Evolutionary conservation across 805 yeast genomes (phyloP), one percentile per base, ranked within the genome.

Genomic region (Candida maltosa): DNA sequence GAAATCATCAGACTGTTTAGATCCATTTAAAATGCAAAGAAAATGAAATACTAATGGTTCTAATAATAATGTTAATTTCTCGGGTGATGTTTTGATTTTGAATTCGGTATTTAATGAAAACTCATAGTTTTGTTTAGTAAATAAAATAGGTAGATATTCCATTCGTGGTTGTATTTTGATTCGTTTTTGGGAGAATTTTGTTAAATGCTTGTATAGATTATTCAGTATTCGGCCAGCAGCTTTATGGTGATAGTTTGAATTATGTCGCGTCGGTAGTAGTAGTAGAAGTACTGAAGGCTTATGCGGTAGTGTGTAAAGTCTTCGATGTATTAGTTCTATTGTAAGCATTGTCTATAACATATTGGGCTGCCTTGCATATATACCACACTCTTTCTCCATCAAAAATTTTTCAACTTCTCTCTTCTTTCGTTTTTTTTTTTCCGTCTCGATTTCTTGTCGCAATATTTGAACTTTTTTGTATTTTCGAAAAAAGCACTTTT

Each of bases 31-130:
- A 3, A 32, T 32, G 11, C 21, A 23, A 18, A 32, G 18, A 6
- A 38, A 35, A 23, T 48, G 49, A 30, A 42, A 48, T 19, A 39
- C 26, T 6, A 46, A 26, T 5, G 47, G 44, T 31, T 48, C 52
- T 18, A 48, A 32, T 15, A 48, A 29, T 8, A 31, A 15, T 18
- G 26, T 20, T 9, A 34, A 27, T 17, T 31, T 38, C 14, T 19
- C 28, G 11, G 16, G 19, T 3, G 38, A 34, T 4, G 8, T 12
- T 14, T 23, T 23, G 17, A 19, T 25, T 11, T 17, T 15, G 10
- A 11, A 21, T 15, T 23, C 20, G 5, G 36, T 25, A 25, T 29
- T 33, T 15, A 37, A 10, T 3, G 24, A 17, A 10, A 29, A 19
- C 12, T 32, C 10, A 26, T 22, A 17, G 16, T 21, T 16, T n/a